Percentiles rank a stretch among this genome's conserved stretches.
Conservation (phyloP, 2,329 filamentous ascomycete genomes). For the Colletotrichum sp. region DNA sequence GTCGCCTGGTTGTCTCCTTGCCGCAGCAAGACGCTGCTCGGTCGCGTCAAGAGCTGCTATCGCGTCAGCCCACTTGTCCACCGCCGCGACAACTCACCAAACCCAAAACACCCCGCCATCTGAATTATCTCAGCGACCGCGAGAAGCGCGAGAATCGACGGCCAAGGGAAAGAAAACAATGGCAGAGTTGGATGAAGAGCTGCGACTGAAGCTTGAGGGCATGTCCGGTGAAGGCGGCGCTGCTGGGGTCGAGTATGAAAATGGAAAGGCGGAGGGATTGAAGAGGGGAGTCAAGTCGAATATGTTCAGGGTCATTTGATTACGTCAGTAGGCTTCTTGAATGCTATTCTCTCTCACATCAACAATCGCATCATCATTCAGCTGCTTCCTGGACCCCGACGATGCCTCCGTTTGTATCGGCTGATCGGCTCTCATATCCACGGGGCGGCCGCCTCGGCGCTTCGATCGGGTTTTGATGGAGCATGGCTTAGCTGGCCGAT, state of each 20-base stretch:
- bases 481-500: not conserved
- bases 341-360: not conserved
- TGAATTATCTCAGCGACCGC: not conserved
- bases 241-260: constrained; percentile 76
- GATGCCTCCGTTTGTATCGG: not conserved
- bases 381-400: not conserved
- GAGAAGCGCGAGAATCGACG: not conserved
- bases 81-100: not conserved
- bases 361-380: not conserved
- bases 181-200: constrained; percentile 69
- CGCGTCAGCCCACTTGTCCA: not conserved
- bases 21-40: not conserved
- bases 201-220: constrained; percentile 68
- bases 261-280: constrained; percentile 74
- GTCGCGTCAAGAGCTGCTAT: not conserved
- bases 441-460: not conserved
- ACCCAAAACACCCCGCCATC: not conserved
- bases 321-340: not conserved
- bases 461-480: not conserved
- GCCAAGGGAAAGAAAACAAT: constrained; percentile 53
- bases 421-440: not conserved
- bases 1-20: not conserved
- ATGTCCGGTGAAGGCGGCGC: constrained; percentile 73
- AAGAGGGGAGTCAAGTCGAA: constrained; percentile 77
- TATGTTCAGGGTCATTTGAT: constrained; percentile 75